A percentile compares a stretch with the other conserved stretches of the same genome.
These are phyloP conservation scores for Mucor mucedo DNA, from an alignment of 371 early-diverging fungal species.

Conservation along the genomic window DNA sequence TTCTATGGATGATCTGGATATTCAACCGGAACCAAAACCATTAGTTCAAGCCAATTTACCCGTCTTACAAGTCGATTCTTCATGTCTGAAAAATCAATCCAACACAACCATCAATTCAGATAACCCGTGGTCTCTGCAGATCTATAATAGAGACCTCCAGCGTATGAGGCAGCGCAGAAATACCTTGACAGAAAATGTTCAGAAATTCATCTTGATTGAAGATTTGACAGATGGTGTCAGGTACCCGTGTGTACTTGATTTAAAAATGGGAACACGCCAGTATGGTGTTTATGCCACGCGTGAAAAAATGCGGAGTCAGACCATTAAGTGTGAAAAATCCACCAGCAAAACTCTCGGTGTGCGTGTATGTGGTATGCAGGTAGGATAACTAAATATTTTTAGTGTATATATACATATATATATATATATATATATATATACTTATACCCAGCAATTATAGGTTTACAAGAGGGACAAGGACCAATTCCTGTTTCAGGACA, in stretches of 20 bases:
- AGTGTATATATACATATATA: too few relatives aligned
- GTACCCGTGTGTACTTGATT: slow-evolving; percentile 92
- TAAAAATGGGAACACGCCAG: slow-evolving; percentile 98
- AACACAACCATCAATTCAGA: slow-evolving; percentile 4
- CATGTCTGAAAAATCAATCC: slow-evolving; percentile 19
- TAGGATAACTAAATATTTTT: slow-evolving; percentile 20
- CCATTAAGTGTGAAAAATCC: slow-evolving; percentile 85
- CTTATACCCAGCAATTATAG: slow-evolving; percentile 28
- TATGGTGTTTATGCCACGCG: slow-evolving; percentile 88
- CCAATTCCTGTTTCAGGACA: slow-evolving; percentile 83
- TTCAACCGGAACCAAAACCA: neutral
- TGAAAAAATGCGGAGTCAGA: slow-evolving; percentile 86
- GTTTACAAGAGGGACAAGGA: slow-evolving; percentile 78
- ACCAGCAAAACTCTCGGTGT: slow-evolving; percentile 92
- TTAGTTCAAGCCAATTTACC: neutral
- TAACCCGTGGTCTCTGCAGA: slow-evolving; percentile 50
- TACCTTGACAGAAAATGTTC: slow-evolving; percentile 59
- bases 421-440: too few relatives aligned
- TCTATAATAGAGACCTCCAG: slow-evolving; percentile 44
- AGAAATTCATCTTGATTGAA: slow-evolving; percentile 69
- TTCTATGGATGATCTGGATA: neutral
- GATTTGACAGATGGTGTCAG: slow-evolving; percentile 89
- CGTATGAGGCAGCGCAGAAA: slow-evolving; percentile 26
- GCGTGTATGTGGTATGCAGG: slow-evolving; percentile 97
- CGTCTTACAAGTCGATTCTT: slow-evolving; percentile 24